Evolutionary conservation across 345 rosid genomes (phyloP).

Genomic region (Corchorus capsularis): DNA sequence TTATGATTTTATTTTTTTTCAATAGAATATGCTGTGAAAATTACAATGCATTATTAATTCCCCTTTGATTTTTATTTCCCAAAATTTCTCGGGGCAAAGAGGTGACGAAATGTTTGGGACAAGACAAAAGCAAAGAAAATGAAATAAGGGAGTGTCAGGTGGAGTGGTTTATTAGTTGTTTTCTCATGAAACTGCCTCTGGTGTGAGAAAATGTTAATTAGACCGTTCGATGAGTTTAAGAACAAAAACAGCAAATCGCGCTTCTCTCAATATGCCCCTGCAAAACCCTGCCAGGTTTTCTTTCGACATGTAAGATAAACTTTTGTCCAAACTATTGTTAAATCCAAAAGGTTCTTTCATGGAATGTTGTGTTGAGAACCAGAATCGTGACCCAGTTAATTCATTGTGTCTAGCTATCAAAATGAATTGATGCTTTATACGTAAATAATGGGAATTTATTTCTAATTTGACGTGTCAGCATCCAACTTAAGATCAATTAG

Average conservation of each 20-base stretch:
- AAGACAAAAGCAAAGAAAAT: no score
- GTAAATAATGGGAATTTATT: no score
- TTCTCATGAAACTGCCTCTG: neutral
- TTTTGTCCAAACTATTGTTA: neutral
- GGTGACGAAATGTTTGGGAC: no score
- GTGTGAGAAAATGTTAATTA: neutral
- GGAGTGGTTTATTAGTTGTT: no score
- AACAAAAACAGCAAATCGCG: neutral
- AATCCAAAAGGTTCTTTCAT: neutral
- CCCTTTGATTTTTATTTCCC: no score
- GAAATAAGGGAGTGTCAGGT: no score
- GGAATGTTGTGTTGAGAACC: neutral
- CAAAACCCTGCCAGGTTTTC: neutral
- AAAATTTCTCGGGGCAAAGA: no score
- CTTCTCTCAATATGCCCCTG: neutral
- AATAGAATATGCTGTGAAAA: no score
- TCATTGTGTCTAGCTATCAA: neutral
- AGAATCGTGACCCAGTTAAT: neutral
- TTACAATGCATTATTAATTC: no score
- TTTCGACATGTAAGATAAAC: neutral
- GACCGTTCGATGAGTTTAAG: neutral
- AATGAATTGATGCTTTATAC: neutral
- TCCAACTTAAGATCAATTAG: no score
- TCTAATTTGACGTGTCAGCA: no score
- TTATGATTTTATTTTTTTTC: no score